Base-by-base conservation (phyloP, 2,329 filamentous ascomycete genomes). In the Cladosporium phlei region DNA sequence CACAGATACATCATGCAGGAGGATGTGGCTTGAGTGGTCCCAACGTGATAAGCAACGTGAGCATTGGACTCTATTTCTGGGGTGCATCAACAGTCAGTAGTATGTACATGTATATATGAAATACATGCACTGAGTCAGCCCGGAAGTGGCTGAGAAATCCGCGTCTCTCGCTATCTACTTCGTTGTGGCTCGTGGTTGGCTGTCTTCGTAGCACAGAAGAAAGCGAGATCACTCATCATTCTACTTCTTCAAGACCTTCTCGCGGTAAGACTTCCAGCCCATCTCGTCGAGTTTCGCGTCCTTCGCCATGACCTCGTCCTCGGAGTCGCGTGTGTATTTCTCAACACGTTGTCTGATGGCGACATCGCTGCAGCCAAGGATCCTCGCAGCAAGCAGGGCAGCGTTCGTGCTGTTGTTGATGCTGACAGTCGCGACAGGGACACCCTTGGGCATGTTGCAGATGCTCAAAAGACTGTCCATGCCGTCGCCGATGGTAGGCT, bases 251-350 rank as follows among this genome's bases (percentile, higher is more conserved):
- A 58, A 42, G 47, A 52, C 58, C 50, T 57, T 52, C 48, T 52
- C 56, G 12, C 53, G 53, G 47, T 61, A 63, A 44, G 33, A 53
- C 43, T 59, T 55, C 45, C 57, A 53, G 12, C 81, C 82, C 30
- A 76, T 65, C 44, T 78, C 73, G 50, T 75, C 63, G 52, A 88
- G 59, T 58, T 64, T 73, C 17, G 62, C 66, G 29, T 82, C 83
- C 69, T 87, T 87, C 20, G 67, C 73, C 52, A 78, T 64, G 2
- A 88, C 85, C 57, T 83, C 80, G 47, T 72, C 69, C 61, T 78
- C 77, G 69, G 85, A 83, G 6, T 77, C 72, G 40, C 72, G 66
- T 63, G 81, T 78, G 61, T 86, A 88, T 14, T 72, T 67, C 52
- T 73, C 74, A 70, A 86, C 72, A 55, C 74, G 73, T 49, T 75